Evolutionary conservation across 257 asterid species (phyloP), one percentile per base, ranked within the genome.

Genomic region (Osmanthus fragrans): DNA sequence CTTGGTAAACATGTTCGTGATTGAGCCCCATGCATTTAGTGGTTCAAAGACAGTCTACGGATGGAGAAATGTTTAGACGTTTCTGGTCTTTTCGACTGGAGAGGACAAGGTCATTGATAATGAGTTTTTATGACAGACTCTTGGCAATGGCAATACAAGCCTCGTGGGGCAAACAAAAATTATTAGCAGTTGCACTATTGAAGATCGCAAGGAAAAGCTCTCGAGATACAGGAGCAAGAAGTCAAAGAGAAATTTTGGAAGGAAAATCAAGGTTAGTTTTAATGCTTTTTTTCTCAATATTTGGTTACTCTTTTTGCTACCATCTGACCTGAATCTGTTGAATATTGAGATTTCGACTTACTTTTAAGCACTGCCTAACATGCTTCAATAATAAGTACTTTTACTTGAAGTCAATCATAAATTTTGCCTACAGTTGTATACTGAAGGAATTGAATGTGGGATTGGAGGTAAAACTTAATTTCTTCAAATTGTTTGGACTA

Each of bases 191-290:
- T 86, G 85, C 85, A 65, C 79, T 16, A 83, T 92, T n/a, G 98
- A 92, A 33, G 92, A 71, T 49, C 94, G 98, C 76, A 86, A 80
- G 92, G 97, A 90, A 76, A 90, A 94, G 90, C 93, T 94, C 34
- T 88, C 93, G 11, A 84, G 98, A 80, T 94, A 94, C 86, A 81
- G 97, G 88, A 90, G 83, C 64, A 94, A 94, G 94, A 94, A 88
- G 85, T 80, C 91, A 21, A 94, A 89, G 89, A 88, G 98, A 84
- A 94, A 92, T 71, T 94, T 94, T 76, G 97, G 96, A 77, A 79
- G 97, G 71, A 94, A 94, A 84, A 94, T 94, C 81, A 94, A 94
- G 97, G 98, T 92, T 81, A 25, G 7, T 42, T 73, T 18, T 25
- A 27, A 60, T 32, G 51, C 33, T 21, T 25, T 21, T 25, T 73